A percentile compares a stretch with the other conserved stretches of the same genome.
Evolutionary conservation across 371 early-diverging fungal species (phyloP).

Genomic region (Mortierella polycephala): DNA sequence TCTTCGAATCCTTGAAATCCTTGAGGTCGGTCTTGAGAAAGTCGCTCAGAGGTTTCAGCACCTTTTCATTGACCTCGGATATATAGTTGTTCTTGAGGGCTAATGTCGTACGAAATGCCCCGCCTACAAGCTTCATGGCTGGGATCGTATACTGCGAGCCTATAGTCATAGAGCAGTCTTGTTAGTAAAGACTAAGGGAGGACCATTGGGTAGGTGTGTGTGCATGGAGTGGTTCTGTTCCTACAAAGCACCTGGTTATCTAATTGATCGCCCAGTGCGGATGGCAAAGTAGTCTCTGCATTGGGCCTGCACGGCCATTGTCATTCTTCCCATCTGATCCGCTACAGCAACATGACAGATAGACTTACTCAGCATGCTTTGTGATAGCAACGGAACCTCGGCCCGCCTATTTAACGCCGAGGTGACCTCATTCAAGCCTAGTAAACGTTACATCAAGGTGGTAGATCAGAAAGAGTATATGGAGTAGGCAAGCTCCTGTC

Average conservation of each 20-base stretch:
- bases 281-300: no score
- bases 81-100: constrained; percentile 57
- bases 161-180: neutral
- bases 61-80: constrained; percentile 67
- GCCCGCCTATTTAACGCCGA: constrained; percentile 41
- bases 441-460: neutral
- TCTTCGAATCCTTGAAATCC: constrained; percentile 69
- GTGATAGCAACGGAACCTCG: constrained; percentile 49
- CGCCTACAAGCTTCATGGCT: constrained; percentile 44
- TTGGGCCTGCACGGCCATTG: no score
- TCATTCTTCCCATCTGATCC: neutral
- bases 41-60: constrained; percentile 68
- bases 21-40: constrained; percentile 73
- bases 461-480: constrained; percentile 1
- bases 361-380: constrained; percentile 55
- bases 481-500: neutral
- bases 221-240: no score
- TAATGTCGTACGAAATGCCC: constrained; percentile 43
- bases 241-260: no score
- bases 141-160: constrained; percentile 41
- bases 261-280: no score
- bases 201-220: no score
- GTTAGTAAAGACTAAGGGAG: no score
- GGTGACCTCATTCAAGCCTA: constrained; percentile 49
- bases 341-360: neutral